Conservation (phyloP, 371 early-diverging fungal genomes). For the Nematocida parisii region DNA sequence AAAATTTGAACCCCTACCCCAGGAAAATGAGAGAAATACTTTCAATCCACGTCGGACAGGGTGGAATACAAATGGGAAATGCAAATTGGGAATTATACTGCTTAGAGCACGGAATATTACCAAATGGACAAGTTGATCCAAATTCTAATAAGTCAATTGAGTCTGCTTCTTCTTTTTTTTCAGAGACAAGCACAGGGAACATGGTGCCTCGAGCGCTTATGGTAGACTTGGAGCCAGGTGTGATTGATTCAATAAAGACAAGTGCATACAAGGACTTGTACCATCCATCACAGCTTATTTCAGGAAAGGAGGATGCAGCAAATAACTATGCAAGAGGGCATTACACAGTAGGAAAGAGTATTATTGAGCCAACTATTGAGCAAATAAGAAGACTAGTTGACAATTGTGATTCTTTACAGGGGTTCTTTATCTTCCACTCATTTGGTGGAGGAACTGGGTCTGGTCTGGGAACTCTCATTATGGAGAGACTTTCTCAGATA, state of each 20-base stretch:
- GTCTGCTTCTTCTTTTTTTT: slow-evolving; percentile 85
- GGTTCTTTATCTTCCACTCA: slow-evolving; percentile 74
- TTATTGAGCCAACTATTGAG: slow-evolving; percentile 87
- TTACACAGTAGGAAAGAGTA: slow-evolving; percentile 96
- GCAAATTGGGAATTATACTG: slow-evolving; percentile 99
- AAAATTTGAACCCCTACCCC: slow-evolving; percentile 56
- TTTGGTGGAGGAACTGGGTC: slow-evolving; percentile 98
- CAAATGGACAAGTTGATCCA: slow-evolving; percentile 75
- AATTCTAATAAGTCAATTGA: slow-evolving; percentile 74
- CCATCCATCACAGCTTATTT: slow-evolving; percentile 95
- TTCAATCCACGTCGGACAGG: slow-evolving; percentile 91
- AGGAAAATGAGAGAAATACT: slow-evolving; percentile 87
- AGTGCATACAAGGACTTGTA: slow-evolving; percentile 89
- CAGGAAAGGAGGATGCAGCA: slow-evolving; percentile 96
- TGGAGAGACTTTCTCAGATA: slow-evolving; percentile 89
- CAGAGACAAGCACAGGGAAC: slow-evolving; percentile 89
- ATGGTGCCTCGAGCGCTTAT: slow-evolving; percentile 96
- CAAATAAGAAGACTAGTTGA: slow-evolving; percentile 91
- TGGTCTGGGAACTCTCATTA: slow-evolving; percentile 91
- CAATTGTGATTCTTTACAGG: slow-evolving; percentile 80
- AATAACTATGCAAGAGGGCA: slow-evolving; percentile 99
- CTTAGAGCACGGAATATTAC: slow-evolving; percentile 88
- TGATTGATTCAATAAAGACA: slow-evolving; percentile 88
- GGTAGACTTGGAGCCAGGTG: slow-evolving; percentile 92
- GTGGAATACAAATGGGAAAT: slow-evolving; percentile 99